Evolutionary conservation across 2,329 filamentous ascomycete genomes (phyloP).

Genomic region (Zymoseptoria ardabiliae): DNA sequence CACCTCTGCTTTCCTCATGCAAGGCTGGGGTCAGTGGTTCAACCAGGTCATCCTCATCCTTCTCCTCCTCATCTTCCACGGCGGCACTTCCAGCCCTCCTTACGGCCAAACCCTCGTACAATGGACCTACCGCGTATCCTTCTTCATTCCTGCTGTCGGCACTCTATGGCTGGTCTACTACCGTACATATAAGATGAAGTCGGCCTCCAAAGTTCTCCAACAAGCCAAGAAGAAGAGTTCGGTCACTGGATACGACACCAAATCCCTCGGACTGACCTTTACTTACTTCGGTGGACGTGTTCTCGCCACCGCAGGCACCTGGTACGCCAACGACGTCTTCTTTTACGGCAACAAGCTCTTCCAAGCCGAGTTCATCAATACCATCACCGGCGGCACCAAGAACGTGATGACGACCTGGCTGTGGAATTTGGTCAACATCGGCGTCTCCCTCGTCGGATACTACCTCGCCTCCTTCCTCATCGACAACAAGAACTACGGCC

Average conservation of each 20-base stretch:
- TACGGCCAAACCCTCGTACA: constrained; percentile 73
- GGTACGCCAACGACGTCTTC: constrained; percentile 97
- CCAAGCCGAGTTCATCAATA: constrained; percentile 80
- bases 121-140: constrained; percentile 87
- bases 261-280: constrained; percentile 71
- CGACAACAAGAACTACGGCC: constrained; percentile 93
- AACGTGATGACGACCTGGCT: constrained; percentile 83
- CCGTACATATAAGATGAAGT: constrained; percentile 89
- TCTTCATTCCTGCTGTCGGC: constrained; percentile 81
- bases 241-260: constrained; percentile 87
- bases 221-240: constrained; percentile 76
- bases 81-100: constrained; percentile 64
- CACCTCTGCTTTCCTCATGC: constrained; percentile 94
- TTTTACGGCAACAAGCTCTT: constrained; percentile 99
- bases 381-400: constrained; percentile 54
- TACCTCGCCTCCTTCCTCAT: constrained; percentile 83
- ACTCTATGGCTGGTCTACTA: constrained; percentile 95
- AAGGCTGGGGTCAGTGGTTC: constrained; percentile 93
- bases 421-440: constrained; percentile 88
- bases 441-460: constrained; percentile 79
- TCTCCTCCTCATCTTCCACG: constrained; percentile 81
- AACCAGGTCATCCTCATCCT: constrained; percentile 89
- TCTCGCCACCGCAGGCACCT: constrained; percentile 76
- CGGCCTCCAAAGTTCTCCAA: constrained; percentile 74
- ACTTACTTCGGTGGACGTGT: constrained; percentile 79